These are phyloP conservation scores for Saccharomycopsis hybrid DNA, from an alignment of 1,139 yeast species.

Conservation along the genomic window DNA sequence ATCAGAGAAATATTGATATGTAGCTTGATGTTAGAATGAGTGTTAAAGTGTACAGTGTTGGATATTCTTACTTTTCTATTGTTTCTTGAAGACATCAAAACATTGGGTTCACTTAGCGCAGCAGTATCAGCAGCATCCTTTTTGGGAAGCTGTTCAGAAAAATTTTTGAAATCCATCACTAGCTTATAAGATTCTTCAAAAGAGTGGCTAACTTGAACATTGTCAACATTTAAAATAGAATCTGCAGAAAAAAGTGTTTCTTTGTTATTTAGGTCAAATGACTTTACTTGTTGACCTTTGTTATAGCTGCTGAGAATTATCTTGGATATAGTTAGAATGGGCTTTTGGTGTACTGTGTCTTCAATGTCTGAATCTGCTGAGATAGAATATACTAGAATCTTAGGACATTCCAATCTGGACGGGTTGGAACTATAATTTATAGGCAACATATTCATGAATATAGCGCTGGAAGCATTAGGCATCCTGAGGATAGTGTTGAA, in stretches of 20 bases:
- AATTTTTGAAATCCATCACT: not conserved
- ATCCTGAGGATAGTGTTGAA: conserved; percentile 1
- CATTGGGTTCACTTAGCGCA: not conserved
- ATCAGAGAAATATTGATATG: conserved; percentile 9
- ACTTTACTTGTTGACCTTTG: conserved; percentile 5
- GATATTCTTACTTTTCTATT: conserved; percentile 12
- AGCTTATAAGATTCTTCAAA: not conserved
- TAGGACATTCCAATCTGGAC: conserved; percentile 2
- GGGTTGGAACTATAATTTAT: conserved; percentile 7
- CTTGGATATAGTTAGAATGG: not conserved
- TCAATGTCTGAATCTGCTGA: too few relatives aligned
- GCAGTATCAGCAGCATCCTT: not conserved
- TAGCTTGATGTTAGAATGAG: conserved; percentile 5
- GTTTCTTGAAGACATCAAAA: not conserved
- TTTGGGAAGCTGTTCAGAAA: not conserved
- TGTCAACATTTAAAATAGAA: not conserved
- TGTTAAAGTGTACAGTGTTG: conserved; percentile 3
- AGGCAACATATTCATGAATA: conserved; percentile 9
- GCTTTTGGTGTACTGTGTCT: not conserved
- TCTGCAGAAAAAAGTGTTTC: conserved; percentile 6
- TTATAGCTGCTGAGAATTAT: not conserved
- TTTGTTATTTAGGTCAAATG: conserved; percentile 12
- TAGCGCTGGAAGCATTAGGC: not conserved
- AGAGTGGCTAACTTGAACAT: not conserved
- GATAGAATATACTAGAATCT: not conserved